Percentiles rank a stretch among this genome's conserved stretches.
Evolutionary conservation across 371 early-diverging fungal genomes (phyloP).

Genomic region (Mucor mucedo): DNA sequence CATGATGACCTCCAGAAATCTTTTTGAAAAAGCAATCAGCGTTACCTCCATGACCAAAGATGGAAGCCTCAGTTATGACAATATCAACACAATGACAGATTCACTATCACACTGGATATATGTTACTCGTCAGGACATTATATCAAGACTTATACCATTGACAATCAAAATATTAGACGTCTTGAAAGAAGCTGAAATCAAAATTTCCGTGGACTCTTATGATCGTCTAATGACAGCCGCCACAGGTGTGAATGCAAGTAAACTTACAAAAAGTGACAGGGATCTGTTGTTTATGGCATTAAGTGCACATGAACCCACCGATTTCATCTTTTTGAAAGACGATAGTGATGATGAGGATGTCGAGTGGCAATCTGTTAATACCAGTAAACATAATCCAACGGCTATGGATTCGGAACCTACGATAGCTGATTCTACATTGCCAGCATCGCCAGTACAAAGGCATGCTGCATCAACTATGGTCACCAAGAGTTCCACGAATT

Average conservation of each 20-base stretch:
- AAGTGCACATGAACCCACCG: conserved; percentile 45
- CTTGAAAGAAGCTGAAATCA: conserved; percentile 33
- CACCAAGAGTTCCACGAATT: background rate
- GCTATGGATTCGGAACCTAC: background rate
- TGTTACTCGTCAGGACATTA: conserved; percentile 44
- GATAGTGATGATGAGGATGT: conserved; percentile 48
- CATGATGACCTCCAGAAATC: conserved; percentile 28
- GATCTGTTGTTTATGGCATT: conserved; percentile 38
- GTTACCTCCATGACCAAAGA: background rate
- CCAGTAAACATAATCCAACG: background rate
- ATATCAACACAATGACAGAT: conserved; percentile 28
- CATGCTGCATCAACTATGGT: background rate
- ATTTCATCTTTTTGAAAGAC: conserved; percentile 48
- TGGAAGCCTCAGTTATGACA: conserved; percentile 7
- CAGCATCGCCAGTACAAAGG: too few relatives aligned
- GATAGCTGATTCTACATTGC: too few relatives aligned
- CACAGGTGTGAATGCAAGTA: conserved; percentile 38
- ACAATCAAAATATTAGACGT: conserved; percentile 26
- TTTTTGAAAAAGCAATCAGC: conserved; percentile 29
- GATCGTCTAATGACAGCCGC: conserved; percentile 48
- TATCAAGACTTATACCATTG: conserved; percentile 42
- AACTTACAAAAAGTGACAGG: conserved; percentile 31
- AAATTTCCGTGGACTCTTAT: conserved; percentile 42
- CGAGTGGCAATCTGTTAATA: conserved; percentile 39
- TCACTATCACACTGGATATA: conserved; percentile 54